Evolutionary conservation across 1,284 basidiomycete genomes (phyloP).

Genomic region (Singerocomus inundabilis): DNA sequence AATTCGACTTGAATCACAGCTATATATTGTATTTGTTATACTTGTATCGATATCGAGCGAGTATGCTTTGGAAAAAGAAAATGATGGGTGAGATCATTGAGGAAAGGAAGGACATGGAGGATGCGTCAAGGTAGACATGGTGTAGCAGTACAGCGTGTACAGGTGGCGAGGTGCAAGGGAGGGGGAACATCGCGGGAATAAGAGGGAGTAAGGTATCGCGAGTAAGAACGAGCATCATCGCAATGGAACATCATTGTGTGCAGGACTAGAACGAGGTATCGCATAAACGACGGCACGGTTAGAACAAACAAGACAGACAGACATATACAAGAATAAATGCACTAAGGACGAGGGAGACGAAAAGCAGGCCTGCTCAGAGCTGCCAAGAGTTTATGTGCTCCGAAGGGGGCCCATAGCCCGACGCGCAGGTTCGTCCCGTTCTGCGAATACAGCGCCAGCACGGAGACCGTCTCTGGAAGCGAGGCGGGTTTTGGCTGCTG

Average conservation of each 20-base stretch:
- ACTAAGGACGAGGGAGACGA: neutral
- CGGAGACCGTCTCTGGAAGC: slow-evolving; percentile 30
- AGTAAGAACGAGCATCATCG: slow-evolving; percentile 6
- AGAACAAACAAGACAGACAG: neutral
- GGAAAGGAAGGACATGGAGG: no score
- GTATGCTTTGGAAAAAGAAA: neutral
- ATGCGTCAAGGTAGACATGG: slow-evolving; percentile 1
- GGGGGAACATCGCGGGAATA: slow-evolving; percentile 6
- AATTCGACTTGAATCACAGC: no score
- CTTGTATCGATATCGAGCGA: neutral
- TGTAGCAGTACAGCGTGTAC: neutral
- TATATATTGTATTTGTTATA: no score
- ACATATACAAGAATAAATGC: slow-evolving; percentile 11
- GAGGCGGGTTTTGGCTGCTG: slow-evolving; percentile 19
- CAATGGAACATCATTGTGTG: neutral
- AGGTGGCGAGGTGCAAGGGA: neutral
- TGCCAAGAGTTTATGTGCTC: slow-evolving; percentile 10
- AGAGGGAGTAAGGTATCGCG: neutral
- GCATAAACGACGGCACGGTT: slow-evolving; percentile 6
- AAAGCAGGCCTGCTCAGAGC: neutral
- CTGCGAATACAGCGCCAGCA: slow-evolving; percentile 28
- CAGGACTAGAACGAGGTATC: slow-evolving; percentile 14
- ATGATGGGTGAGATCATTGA: no score
- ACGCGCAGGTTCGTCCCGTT: slow-evolving; percentile 32
- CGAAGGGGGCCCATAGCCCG: slow-evolving; percentile 31